Base-by-base conservation (phyloP, 2,329 filamentous ascomycete species). In the Botryotinia convoluta region DNA sequence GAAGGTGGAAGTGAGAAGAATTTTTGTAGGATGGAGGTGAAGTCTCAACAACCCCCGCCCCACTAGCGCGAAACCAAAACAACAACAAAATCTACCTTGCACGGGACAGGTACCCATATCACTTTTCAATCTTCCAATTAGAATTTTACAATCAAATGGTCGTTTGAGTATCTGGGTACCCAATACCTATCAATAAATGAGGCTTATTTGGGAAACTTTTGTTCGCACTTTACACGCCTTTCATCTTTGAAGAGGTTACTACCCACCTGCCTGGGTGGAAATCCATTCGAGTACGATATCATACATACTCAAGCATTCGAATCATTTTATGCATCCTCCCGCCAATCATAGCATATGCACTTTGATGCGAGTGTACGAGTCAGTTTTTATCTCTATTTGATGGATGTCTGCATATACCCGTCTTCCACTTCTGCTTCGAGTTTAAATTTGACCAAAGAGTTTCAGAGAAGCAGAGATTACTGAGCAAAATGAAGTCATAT, bases 51-150 rank as follows among this genome's bases (percentile, higher is more conserved):
- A 10, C 35, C 48, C 35, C 48, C 5, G 48, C 35, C 35, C 32
- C 45, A 68, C 48, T 68, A 68, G 64, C 64, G 64, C 64, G 16
- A 29, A 57, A 42, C 39, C 26, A 42, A 68, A n/a, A 57, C 7
- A 57, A 32, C 18, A 57, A 57, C 5, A 35, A 16, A 48, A 65
- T 48, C 22, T 42, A 4, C 6, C 37, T 69, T 42, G 60, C 26
- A 39, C 4, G 35, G 37, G 14, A 63, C 18, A n/a, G 8, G 37
- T 20, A 63, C 22, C 10, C 60, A 42, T n/a, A 62, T 39, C 12
- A n/a, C 26, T 62, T 61, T 62, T 37, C 37, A 18, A 42, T 42
- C 22, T 37, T 42, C 26, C 26, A n/a, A 62, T 62, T 16, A n/a
- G 26, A n/a, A 39, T 18, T 42, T 3, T 2, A 42, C 9, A n/a